Base-by-base conservation (phyloP, 305 asterid species). In the Plantago lanceolata region DNA sequence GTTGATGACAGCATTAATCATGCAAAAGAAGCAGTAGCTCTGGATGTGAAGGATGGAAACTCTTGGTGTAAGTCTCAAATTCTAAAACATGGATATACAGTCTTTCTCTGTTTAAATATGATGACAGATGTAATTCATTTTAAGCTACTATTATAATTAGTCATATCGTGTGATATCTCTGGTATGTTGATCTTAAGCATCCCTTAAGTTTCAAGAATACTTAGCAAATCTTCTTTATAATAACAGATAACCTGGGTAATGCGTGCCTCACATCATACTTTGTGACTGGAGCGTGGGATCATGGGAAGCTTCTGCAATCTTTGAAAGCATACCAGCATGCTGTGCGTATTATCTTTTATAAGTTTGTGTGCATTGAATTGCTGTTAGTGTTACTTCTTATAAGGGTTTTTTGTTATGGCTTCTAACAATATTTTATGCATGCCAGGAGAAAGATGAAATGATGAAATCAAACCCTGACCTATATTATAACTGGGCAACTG, bases 251-350 rank as follows among this genome's bases (percentile, higher is more conserved):
- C 76, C 80, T 92, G 12, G 98, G 96, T 61, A 89, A 89, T 84
- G 96, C 95, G 19, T 85, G 76, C 75, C 86, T 89, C 70, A 86
- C 92, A 48, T 89, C 89, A 47, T 92, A 89, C 75, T 89, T 92
- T 71, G 85, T 79, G 63, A 83, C 88, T 68, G 96, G 95, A 77
- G 84, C 93, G 11, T 84, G 95, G 98, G 93, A 92, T 71, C 89
- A 82, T 71, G 76, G 71, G 63, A 83, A 80, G 78, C 90, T 92
- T 68, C 76, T 71, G 69, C 95, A 85, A 68, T 84, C 96, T 26
- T 68, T 92, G 73, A 92, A 89, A 82, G 88, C 98, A 8, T 92
- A 92, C 81, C 96, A 92, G 72, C 95, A 89, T 74, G 96, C 96
- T 78, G 98, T 92, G 73, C 54, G 96, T 82, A 66, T 62, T 55